Evolutionary conservation across 2,329 filamentous ascomycete species (phyloP).

Genomic region (Emmonsiellopsis sp.): DNA sequence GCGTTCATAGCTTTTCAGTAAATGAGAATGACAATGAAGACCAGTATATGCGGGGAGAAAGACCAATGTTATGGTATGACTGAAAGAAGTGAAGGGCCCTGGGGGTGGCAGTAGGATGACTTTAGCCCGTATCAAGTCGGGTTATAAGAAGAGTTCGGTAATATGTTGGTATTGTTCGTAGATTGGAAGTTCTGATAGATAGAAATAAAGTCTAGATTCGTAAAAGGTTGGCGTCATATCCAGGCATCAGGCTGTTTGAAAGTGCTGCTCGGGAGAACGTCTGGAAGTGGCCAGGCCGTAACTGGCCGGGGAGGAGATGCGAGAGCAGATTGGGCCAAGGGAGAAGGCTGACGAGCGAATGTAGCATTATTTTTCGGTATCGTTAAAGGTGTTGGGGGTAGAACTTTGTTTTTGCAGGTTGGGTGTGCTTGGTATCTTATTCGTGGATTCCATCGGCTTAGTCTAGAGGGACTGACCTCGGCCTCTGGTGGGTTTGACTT

Average conservation of each 20-base stretch:
- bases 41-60: too few species aligned
- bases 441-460: background rate
- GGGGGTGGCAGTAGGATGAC: too few species aligned
- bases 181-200: background rate
- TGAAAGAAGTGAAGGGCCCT: too few species aligned
- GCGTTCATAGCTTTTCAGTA: too few species aligned
- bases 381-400: background rate
- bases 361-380: background rate
- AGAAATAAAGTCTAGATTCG: too few species aligned
- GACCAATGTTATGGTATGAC: too few species aligned
- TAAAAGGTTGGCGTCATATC: background rate
- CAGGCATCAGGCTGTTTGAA: background rate
- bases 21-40: too few species aligned
- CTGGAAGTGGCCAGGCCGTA: background rate
- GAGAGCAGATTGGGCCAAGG: background rate
- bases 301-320: background rate
- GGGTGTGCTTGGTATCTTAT: background rate
- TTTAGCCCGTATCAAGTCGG: too few species aligned
- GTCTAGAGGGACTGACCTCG: background rate
- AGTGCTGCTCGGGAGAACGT: background rate
- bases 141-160: too few species aligned
- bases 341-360: background rate
- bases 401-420: background rate
- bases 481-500: background rate
- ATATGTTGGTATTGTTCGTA: too few species aligned